Evolutionary conservation across 2,329 filamentous ascomycete genomes (phyloP).

Genomic region (Xylariaceae sp.): DNA sequence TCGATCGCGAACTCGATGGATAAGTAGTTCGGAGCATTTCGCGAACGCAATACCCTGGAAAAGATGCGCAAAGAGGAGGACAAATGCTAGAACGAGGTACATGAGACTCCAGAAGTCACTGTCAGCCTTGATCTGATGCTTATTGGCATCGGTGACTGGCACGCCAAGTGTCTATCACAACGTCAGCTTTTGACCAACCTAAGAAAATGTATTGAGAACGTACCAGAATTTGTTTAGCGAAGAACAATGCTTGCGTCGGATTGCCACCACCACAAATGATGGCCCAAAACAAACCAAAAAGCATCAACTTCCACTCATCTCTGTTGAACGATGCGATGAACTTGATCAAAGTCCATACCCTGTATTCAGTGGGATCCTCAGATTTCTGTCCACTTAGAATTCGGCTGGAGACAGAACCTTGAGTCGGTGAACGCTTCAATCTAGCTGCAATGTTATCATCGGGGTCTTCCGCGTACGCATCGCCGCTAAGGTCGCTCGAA

Average conservation of each 20-base stretch:
- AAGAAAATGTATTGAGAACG: conserved; percentile 49
- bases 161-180: conserved; percentile 31
- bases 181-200: conserved; percentile 14
- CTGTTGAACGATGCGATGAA: conserved; percentile 77
- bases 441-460: conserved; percentile 59
- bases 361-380: conserved; percentile 56
- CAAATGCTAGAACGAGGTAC: conserved; percentile 79
- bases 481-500: conserved; percentile 38
- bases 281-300: conserved; percentile 67
- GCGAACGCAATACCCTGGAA: conserved; percentile 73
- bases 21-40: conserved; percentile 77
- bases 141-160: conserved; percentile 47
- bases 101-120: conserved; percentile 84
- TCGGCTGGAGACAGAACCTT: conserved; percentile 64
- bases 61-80: conserved; percentile 65
- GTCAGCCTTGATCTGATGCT: conserved; percentile 58
- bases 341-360: conserved; percentile 71
- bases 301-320: conserved; percentile 67
- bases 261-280: conserved; percentile 78
- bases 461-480: conserved; percentile 49
- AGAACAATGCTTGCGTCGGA: conserved; percentile 73
- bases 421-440: conserved; percentile 51
- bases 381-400: conserved; percentile 55
- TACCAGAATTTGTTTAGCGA: conserved; percentile 77
- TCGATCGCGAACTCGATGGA: conserved; percentile 75